phyloP scores from a whole-genome alignment of 2,329 filamentous ascomycete species.

The Botrytis fragariae region DNA sequence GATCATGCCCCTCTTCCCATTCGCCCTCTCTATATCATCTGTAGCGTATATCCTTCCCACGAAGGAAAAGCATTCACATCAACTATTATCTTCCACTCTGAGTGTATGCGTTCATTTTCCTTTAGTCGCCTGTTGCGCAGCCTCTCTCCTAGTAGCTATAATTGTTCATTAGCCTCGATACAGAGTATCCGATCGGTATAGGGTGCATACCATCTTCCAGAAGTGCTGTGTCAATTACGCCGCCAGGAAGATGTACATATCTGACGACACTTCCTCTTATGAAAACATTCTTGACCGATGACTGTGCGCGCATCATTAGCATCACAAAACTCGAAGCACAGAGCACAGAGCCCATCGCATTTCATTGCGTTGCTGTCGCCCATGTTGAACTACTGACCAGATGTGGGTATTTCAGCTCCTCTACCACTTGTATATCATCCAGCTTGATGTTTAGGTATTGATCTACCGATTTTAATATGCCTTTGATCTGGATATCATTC shows the following conservation, averaged over 20 bases:
- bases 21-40: not conserved
- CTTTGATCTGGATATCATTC: slow-evolving; percentile 96
- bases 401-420: slow-evolving; percentile 93
- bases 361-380: not conserved
- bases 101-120: slow-evolving; percentile 42
- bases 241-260: slow-evolving; percentile 68
- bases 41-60: not conserved
- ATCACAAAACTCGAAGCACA: not conserved
- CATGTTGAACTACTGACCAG: slow-evolving; percentile 53
- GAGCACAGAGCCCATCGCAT: not conserved
- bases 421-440: slow-evolving; percentile 88
- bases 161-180: slow-evolving; percentile 21
- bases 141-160: slow-evolving; percentile 42
- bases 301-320: slow-evolving; percentile 43
- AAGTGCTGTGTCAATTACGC: slow-evolving; percentile 65
- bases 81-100: not conserved
- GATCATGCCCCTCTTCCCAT: not conserved
- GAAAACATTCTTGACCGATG: slow-evolving; percentile 74
- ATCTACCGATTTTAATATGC: slow-evolving; percentile 93
- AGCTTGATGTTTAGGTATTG: slow-evolving; percentile 99
- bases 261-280: slow-evolving; percentile 72
- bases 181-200: not conserved
- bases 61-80: not conserved
- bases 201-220: slow-evolving; percentile 63
- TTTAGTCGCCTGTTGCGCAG: slow-evolving; percentile 50